Evolutionary conservation across 352 stramenopile genomes (phyloP).

Genomic region (Globisporangium cederbergense): DNA sequence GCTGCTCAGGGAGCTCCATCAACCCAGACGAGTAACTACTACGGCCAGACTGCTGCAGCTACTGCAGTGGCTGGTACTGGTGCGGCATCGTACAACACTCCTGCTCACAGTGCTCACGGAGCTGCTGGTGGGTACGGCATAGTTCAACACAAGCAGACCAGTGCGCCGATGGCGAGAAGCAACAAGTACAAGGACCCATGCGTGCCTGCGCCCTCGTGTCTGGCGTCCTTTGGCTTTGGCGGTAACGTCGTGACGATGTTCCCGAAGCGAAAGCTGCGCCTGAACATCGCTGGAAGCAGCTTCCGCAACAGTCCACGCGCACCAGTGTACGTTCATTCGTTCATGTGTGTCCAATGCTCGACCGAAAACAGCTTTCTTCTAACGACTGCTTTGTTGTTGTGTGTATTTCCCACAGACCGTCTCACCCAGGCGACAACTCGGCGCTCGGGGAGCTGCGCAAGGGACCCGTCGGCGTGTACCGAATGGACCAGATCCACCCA

Average conservation of each 20-base stretch:
- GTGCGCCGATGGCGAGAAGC: slow-evolving; percentile 34
- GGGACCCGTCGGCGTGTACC: slow-evolving; percentile 74
- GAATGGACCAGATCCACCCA: slow-evolving; percentile 79
- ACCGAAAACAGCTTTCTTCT: slow-evolving; percentile 1
- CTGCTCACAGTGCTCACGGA: slow-evolving; percentile 15
- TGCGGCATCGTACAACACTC: background rate
- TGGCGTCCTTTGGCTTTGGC: slow-evolving; percentile 84
- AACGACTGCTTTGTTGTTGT: background rate
- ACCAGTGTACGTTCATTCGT: slow-evolving; percentile 36
- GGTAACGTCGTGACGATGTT: slow-evolving; percentile 89
- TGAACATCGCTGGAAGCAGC: slow-evolving; percentile 57
- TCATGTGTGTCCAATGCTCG: background rate
- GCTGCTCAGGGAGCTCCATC: background rate
- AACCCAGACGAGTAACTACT: background rate
- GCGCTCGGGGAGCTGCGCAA: slow-evolving; percentile 70
- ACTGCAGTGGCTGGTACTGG: background rate
- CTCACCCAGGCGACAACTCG: slow-evolving; percentile 42
- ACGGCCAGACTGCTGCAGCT: slow-evolving; percentile 1
- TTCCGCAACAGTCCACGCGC: slow-evolving; percentile 64
- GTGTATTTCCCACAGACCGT: slow-evolving; percentile 29
- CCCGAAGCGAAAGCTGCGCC: slow-evolving; percentile 76
- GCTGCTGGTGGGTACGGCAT: slow-evolving; percentile 2
- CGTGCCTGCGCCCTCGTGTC: slow-evolving; percentile 63
- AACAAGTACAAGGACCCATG: slow-evolving; percentile 85
- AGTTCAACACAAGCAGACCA: background rate